These are phyloP conservation scores for Nothopassalora personata DNA, from an alignment of 2,329 filamentous ascomycete species.

Conservation along the genomic window DNA sequence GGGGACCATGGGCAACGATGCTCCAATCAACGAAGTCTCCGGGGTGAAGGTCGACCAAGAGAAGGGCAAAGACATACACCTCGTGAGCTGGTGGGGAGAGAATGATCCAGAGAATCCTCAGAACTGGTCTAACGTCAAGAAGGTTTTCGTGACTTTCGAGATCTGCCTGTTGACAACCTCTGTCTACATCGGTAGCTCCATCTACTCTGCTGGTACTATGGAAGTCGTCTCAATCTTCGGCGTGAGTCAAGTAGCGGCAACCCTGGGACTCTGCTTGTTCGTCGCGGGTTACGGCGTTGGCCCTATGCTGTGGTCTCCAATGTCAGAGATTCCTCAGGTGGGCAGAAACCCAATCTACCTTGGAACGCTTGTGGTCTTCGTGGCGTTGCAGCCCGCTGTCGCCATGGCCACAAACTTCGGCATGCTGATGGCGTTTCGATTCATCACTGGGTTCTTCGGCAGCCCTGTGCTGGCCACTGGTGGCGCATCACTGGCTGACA, in stretches of 20 bases:
- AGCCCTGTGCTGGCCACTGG: constrained; percentile 43
- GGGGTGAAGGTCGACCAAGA: constrained; percentile 46
- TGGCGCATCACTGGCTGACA: constrained; percentile 42
- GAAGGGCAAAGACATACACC: constrained; percentile 46
- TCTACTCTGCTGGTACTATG: constrained; percentile 45
- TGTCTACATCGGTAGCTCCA: constrained; percentile 49
- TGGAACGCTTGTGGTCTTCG: constrained; percentile 45
- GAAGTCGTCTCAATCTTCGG: constrained; percentile 41
- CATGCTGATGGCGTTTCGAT: constrained; percentile 50
- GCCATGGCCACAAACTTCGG: constrained; percentile 48
- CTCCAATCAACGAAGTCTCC: constrained; percentile 35
- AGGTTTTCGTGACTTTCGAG: constrained; percentile 41
- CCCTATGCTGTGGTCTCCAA: constrained; percentile 42
- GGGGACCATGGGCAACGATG: constrained; percentile 19
- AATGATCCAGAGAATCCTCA: constrained; percentile 38
- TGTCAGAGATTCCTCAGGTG: constrained; percentile 47
- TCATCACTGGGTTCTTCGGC: constrained; percentile 49
- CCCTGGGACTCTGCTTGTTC: constrained; percentile 48
- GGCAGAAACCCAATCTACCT: constrained; percentile 49
- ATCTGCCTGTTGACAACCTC: constrained; percentile 47
- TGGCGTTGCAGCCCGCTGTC: constrained; percentile 46
- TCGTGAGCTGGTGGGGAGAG: constrained; percentile 49
- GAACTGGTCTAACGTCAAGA: constrained; percentile 39
- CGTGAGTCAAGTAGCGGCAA: constrained; percentile 42
- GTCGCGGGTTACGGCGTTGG: constrained; percentile 48